Evolutionary conservation across 257 asterid species (phyloP), one percentile per base, ranked within the genome.

Genomic region (Fraxinus anomala): DNA sequence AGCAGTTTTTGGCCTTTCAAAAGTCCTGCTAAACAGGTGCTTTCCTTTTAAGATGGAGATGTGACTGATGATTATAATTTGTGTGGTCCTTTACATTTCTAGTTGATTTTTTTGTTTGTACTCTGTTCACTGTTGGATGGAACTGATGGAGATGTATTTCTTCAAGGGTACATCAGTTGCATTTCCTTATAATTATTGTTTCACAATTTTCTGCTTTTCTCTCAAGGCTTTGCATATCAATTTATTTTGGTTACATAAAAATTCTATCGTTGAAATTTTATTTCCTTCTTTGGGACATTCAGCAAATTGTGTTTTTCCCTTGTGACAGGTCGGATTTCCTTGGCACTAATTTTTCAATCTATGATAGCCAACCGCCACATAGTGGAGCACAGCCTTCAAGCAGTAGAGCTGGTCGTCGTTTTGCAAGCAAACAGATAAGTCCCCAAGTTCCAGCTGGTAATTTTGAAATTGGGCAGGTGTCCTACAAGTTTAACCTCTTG

Each of bases 361-460:
- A 87, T 19, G 98, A 92, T 73, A 86, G 98, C 73, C 94, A 92
- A 82, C 96, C 96, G 7, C 99, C 98, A 12, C 90, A 88, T 73
- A 77, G 77, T 1, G 89, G 96, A 80, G 98, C 97, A 69, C 93
- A 92, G 83, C 91, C 97, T 51, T 88, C 97, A 2, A 90, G 92
- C 85, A 87, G 89, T 79, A 88, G 82, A 80, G 85, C 97, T 12
- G 83, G 90, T 40, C 94, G 97, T 13, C 98, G 99, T 73, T 89
- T 95, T 31, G 91, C 96, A 31, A 87, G 86, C 84, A 95, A 91
- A 85, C 97, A 91, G 75, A 93, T 95, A 81, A 91, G 99, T 54
- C 99, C 99, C 75, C 97, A 95, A 79, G 90, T 93, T 77, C 89
- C 98, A 68, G 85, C 97, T 9, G 92, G 94, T 47, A 92, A 95